Base-by-base conservation (phyloP, 768 basidiomycete species). In the Psilocybe subaeruginosa region DNA sequence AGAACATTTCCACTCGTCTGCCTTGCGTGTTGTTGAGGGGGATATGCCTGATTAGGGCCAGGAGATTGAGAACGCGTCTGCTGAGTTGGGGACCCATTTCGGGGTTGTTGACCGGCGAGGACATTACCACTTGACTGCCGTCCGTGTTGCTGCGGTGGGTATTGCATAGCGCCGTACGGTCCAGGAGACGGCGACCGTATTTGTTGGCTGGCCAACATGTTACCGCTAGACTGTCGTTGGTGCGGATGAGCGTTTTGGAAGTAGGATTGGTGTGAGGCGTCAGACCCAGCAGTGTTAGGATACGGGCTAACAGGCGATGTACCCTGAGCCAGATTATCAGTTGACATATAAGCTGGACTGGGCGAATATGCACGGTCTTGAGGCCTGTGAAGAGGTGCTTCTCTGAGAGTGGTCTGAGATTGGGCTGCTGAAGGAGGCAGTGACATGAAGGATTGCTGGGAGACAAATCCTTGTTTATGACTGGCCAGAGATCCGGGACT, bases 331-430 rank as follows among this genome's bases (percentile, higher is more conserved):
- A 68, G 60, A 33, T 65, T 67, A 30, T 72, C 69, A 8, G 71
- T 73, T 6, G 75, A 74, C n/a, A 60, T 63, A 59, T 75, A 77
- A 41, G 74, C 72, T 37, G 77, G 76, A 56, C 69, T 75, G 46
- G 77, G 75, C 12, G 78, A 76, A 61, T 78, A 76, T 31, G 70
- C 68, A 17, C 76, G 66, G 60, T 77, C 77, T 70, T 78, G 80
- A 4, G 87, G 88, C 59, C 90, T 80, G 68, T 91, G 88, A 1
- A 85, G 69, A 1, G 90, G 84, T 4, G 88, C 88, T 66, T 89
- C 85, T 9, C 77, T 76, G 67, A 61, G 75, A 58, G 63, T 63
- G 60, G 69, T 56, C 63, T 78, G 65, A 60, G 82, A 76, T 67
- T 43, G 41, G 14, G 41, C 8, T 7, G 83, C 66, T 69, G 82